Evolutionary conservation across 2,329 filamentous ascomycete genomes (phyloP), one percentile per base, ranked within the genome.

Genomic region (Microcyclosporella mali): DNA sequence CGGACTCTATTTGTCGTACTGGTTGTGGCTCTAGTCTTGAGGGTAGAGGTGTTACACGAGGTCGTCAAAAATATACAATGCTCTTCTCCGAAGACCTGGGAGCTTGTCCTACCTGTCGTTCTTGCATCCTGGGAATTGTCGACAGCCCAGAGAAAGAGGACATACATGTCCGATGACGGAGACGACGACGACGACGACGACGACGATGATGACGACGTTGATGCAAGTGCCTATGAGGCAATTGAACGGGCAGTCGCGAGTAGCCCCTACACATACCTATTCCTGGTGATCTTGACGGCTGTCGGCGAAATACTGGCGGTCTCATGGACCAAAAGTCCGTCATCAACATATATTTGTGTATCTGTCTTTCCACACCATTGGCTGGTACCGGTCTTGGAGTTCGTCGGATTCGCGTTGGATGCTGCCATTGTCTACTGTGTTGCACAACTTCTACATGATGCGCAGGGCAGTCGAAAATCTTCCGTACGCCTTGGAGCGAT

Each of bases 261-360:
- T 19, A 62, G 60, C 19, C 62, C 59, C 8, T 61, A 62, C 27
- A 57, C 65, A 41, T 68, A 66, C 44, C 31, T 73, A 1, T 52
- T 68, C 15, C 57, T 68, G 0, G 60, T 68, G 1, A 46, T 58
- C 4, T 46, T 70, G 6, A 48, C 73, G 3, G 59, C 63, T 21
- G 33, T 66, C 6, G 66, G 68, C 6, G 66, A 67, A 4, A 55
- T 67, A 31, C 41, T 68, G 25, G 60, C 62, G 4, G 52, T 64
- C 11, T 57, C 58, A 1, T 58, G 69, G 12, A 56, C 62, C 6
- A 46, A 55, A 30, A 64, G 60, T 33, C 66, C 62, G 12, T 53
- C 58, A 31, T 73, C 71, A 12, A 73, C 71, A 3, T 72, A 71
- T 44, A 72, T 77, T 16, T 77, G 74, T 51, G 66, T 72, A 2